Evolutionary conservation across 305 asterid species (phyloP), one percentile per base, ranked within the genome.

Genomic region (Fraxinus albicans): DNA sequence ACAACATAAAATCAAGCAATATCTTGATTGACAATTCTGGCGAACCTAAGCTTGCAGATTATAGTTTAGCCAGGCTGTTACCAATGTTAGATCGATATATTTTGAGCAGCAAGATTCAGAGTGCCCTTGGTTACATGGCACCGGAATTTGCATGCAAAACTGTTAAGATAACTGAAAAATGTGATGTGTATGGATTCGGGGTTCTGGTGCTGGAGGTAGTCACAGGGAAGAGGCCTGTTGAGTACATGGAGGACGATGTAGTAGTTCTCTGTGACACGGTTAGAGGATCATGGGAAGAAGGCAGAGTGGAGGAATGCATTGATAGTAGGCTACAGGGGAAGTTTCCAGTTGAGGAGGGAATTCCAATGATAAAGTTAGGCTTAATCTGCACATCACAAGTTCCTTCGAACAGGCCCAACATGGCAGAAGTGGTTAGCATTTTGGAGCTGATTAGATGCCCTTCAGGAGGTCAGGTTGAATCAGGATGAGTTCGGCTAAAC

Each of bases 91-190:
- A 94, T 60, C 93, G 97, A 15, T 92, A 93, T 44, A 90, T 91
- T 25, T 87, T 94, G 80, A 93, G 97, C 84, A 93, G 97, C 88
- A 94, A 94, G 88, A 90, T 94, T 74, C 98, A 94, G 89, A 93
- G 97, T 35, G 97, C 98, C 10, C 92, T 94, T 0, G 98, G 98
- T 6, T 93, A 94, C 88, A 92, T 93, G 97, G 98, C 98, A 1
- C 98, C 98, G 0, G 98, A 94, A 83, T 93, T 92, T 82, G 94
- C 92, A 8, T 92, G 95, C 92, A 88, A 88, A 83, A 92, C 94
- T 3, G 95, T 92, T 17, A 93, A 88, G 84, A 91, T 94, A 86
- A 94, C 95, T 0, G 95, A 94, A 80, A 94, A 94, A 83, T 94
- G 98, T 53, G 98, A 94, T 21, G 95, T 94, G 2, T 94, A 93